phyloP scores from a whole-genome alignment of 106 monocot genomes.

The Dactylorhiza incarnata region DNA sequence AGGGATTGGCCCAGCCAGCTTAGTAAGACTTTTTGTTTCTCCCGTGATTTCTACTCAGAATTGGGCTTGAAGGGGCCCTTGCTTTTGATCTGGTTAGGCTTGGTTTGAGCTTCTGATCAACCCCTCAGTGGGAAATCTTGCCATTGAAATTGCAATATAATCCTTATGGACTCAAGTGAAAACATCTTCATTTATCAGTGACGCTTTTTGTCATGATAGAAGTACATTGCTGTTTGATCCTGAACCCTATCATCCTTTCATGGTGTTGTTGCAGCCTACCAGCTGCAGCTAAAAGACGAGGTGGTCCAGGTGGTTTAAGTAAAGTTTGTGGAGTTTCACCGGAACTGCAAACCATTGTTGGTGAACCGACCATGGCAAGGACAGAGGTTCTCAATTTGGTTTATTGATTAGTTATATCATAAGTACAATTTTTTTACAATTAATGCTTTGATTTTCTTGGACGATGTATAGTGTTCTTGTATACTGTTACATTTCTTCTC shows the following conservation, averaged over 20 bases:
- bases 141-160: neutral
- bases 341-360: conserved; percentile 87
- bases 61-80: too few species aligned
- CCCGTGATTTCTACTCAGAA: too few species aligned
- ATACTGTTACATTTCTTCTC: conserved; percentile 6
- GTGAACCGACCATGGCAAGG: conserved; percentile 82
- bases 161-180: neutral
- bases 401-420: neutral
- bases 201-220: neutral
- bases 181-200: neutral
- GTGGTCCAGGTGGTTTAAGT: conserved; percentile 80
- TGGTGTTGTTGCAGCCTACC: conserved; percentile 26
- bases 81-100: too few species aligned
- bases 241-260: neutral
- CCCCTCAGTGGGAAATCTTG: neutral
- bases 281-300: conserved; percentile 63
- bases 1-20: too few species aligned
- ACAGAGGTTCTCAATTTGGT: conserved; percentile 61
- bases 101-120: neutral
- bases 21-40: too few species aligned
- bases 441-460: neutral
- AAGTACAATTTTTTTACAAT: conserved; percentile 1
- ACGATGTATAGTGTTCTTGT: neutral
- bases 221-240: neutral
- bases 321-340: conserved; percentile 93